Base-by-base conservation (phyloP, 306 rosid genomes). In the Malus domestica region DNA sequence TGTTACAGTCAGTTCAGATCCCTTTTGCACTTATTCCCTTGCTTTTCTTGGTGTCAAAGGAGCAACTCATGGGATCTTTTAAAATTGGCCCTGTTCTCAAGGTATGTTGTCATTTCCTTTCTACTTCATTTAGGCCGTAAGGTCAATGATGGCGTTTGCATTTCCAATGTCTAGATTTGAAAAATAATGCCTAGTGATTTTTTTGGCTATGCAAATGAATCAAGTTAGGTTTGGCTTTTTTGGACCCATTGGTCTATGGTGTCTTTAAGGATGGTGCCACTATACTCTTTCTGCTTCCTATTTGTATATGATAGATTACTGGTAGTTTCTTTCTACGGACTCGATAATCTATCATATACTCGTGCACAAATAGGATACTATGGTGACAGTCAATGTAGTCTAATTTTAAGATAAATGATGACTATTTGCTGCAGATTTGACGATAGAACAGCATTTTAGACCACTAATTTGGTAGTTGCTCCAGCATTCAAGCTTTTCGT, bases 21-120 rank as follows among this genome's bases (percentile, higher is more conserved):
- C 99, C 99, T 58, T 96, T 96, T 85, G 99, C 99, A 25, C 87
- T 96, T 68, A 90, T 96, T 82, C 99, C 99, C 75, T 84, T 96
- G 80, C 97, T 96, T 38, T 92, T 86, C 84, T 82, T 96, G 90
- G 99, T 89, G 55, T 90, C 99, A 1, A 96, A 88, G 85, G 99
- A 92, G 88, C 93, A 76, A 52, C 80, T 96, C 79, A 96, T 96
- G 99, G 99, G 98, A 46, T 75, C 76, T 87, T 96, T 96, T 83
- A 87, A 38, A 83, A 92, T 96, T 22, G 99, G 99, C 61, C 85
- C 83, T 55, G 60, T 78, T 80, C 93, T 96, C 73, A 86, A 92
- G 96, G 99, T 96, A 88, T 64, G 73, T 42, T 73, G 61, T 68
- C 40, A 20, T 54, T 11, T 65, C 71, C 33, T 68, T 16, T 60